These are phyloP conservation scores for Skeletonema marinoi DNA, from an alignment of 108 stramenopile species.

Conservation along the genomic window DNA sequence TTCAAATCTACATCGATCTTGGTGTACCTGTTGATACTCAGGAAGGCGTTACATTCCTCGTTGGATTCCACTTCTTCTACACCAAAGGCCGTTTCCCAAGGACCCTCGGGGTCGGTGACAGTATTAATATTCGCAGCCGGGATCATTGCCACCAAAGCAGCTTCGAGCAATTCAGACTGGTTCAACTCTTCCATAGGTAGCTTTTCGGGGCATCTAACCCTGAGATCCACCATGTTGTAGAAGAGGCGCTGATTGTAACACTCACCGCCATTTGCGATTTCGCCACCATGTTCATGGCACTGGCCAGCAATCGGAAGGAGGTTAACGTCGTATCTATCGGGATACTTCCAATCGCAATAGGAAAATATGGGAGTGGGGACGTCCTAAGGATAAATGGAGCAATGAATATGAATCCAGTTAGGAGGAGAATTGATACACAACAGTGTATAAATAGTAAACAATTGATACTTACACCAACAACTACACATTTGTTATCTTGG, in stretches of 20 bases:
- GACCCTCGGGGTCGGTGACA: neutral
- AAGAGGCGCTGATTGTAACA: slow-evolving; percentile 25
- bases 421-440: neutral
- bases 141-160: slow-evolving; percentile 13
- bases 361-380: slow-evolving; percentile 29
- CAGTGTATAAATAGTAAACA: neutral
- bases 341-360: slow-evolving; percentile 37
- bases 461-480: neutral
- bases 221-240: slow-evolving; percentile 20
- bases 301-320: slow-evolving; percentile 32
- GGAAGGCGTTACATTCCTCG: slow-evolving; percentile 22
- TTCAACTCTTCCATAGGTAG: slow-evolving; percentile 28
- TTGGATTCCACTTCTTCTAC: neutral
- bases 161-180: slow-evolving; percentile 11
- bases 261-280: neutral
- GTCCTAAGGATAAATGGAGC: neutral
- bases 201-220: slow-evolving; percentile 29
- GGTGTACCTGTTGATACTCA: too few relatives aligned
- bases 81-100: neutral
- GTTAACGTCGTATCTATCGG: slow-evolving; percentile 28
- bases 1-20: slow-evolving; percentile 28
- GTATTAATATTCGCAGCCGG: neutral
- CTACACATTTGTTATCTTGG: neutral
- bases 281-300: slow-evolving; percentile 21
- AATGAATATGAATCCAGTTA: neutral